Evolutionary conservation across 1,139 yeast genomes (phyloP).

Genomic region (Barnettozyma hawaiiensis): DNA sequence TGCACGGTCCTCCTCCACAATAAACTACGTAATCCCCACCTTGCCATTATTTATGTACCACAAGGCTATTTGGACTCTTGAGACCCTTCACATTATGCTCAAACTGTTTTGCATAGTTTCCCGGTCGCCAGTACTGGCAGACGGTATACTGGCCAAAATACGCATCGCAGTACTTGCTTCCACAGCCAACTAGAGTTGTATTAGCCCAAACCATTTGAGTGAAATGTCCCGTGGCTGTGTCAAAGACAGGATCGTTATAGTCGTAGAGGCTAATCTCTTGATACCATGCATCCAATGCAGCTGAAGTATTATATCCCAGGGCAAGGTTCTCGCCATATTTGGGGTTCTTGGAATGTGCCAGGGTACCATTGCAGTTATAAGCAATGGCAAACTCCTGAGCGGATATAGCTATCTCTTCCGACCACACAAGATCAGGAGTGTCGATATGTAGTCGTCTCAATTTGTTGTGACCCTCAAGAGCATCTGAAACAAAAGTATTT

Average conservation of each 20-base stretch:
- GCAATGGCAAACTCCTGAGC: slow-evolving; percentile 42
- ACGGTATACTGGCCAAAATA: slow-evolving; percentile 47
- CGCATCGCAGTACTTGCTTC: slow-evolving; percentile 41
- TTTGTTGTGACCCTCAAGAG: slow-evolving; percentile 34
- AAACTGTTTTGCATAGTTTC: slow-evolving; percentile 45
- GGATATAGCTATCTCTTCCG: slow-evolving; percentile 30
- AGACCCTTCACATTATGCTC: slow-evolving; percentile 41
- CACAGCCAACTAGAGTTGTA: slow-evolving; percentile 43
- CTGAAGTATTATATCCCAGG: slow-evolving; percentile 43
- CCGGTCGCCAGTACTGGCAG: slow-evolving; percentile 50
- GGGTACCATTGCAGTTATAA: slow-evolving; percentile 46
- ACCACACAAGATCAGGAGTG: slow-evolving; percentile 39
- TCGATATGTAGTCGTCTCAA: slow-evolving; percentile 45
- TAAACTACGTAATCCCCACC: no score
- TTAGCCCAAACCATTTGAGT: slow-evolving; percentile 49
- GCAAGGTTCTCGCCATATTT: slow-evolving; percentile 54
- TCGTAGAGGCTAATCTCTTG: slow-evolving; percentile 39
- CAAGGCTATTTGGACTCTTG: background rate
- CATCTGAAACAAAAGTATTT: slow-evolving; percentile 5
- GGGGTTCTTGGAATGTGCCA: slow-evolving; percentile 41
- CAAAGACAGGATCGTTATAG: slow-evolving; percentile 39
- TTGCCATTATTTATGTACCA: background rate
- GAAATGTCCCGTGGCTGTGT: slow-evolving; percentile 44
- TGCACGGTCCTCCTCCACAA: background rate
- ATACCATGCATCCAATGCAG: slow-evolving; percentile 50